Percentiles rank a stretch among this genome's conserved stretches.
Conservation (phyloP, 1,284 basidiomycete genomes). For the Cryptococcus sp. region DNA sequence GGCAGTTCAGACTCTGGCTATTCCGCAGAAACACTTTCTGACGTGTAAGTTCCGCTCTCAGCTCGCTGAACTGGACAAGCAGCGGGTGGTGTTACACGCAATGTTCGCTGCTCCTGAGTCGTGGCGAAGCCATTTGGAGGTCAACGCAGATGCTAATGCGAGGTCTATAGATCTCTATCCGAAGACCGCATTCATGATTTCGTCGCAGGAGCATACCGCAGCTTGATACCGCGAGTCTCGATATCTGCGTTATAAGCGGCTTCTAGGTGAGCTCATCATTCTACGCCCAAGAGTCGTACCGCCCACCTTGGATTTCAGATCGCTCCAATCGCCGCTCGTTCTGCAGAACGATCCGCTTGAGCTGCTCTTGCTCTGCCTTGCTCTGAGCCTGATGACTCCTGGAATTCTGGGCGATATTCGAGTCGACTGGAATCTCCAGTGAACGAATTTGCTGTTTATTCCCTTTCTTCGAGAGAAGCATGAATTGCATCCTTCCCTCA, state of each 20-base stretch:
- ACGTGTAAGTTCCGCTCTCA: too few relatives aligned
- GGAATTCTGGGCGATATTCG: slow-evolving; percentile 83
- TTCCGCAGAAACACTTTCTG: too few relatives aligned
- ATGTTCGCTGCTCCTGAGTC: too few relatives aligned
- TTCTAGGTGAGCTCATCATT: not conserved
- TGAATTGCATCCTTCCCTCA: slow-evolving; percentile 76
- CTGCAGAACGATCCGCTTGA: slow-evolving; percentile 76
- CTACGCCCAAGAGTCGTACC: not conserved
- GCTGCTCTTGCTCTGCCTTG: slow-evolving; percentile 89
- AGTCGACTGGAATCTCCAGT: slow-evolving; percentile 81
- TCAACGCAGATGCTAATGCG: too few relatives aligned
- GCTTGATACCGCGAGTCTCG: slow-evolving; percentile 17
- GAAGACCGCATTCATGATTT: too few relatives aligned
- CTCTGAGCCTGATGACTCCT: slow-evolving; percentile 85
- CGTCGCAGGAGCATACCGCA: slow-evolving; percentile 7
- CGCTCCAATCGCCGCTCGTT: slow-evolving; percentile 54
- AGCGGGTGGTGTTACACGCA: too few relatives aligned
- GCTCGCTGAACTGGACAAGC: too few relatives aligned
- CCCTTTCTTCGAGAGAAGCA: slow-evolving; percentile 87
- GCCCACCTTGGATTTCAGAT: slow-evolving; percentile 45
- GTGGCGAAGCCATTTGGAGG: too few relatives aligned
- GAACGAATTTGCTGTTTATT: slow-evolving; percentile 88
- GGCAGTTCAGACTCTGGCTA: too few relatives aligned
- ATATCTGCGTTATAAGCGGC: slow-evolving; percentile 14
- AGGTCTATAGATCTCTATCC: too few relatives aligned